These are phyloP conservation scores for Salvia hispanica DNA, from an alignment of 257 asterid species.

Conservation along the genomic window DNA sequence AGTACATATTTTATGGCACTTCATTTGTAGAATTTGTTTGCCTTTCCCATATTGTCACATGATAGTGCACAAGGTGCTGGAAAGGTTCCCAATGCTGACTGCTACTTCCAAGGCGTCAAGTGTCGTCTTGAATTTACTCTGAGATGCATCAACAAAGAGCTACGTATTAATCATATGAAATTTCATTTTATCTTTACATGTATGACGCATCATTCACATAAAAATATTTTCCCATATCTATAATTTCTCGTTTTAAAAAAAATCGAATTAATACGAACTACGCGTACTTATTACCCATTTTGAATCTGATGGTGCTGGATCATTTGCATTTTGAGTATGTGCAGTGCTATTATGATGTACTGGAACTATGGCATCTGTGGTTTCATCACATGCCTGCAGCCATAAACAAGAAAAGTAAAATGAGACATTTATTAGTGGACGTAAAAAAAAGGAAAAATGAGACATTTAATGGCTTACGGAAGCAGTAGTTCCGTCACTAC, in stretches of 20 bases:
- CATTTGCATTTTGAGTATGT: conserved; percentile 21
- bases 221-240: too few species aligned
- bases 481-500: too few species aligned
- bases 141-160: not conserved
- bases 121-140: conserved; percentile 31
- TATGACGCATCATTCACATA: too few species aligned
- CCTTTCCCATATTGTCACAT: conserved; percentile 28
- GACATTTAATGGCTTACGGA: too few species aligned
- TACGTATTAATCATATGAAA: too few species aligned
- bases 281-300: conserved; percentile 14
- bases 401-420: not conserved
- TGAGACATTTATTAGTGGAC: too few species aligned
- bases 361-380: conserved; percentile 2
- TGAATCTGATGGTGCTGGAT: conserved; percentile 16
- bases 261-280: too few species aligned
- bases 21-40: too few species aligned
- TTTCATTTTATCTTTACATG: too few species aligned
- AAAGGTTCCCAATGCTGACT: conserved; percentile 28
- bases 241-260: not conserved
- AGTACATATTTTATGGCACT: too few species aligned
- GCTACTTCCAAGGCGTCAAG: conserved; percentile 34
- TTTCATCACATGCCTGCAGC: conserved; percentile 10
- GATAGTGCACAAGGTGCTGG: conserved; percentile 31
- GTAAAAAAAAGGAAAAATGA: too few species aligned
- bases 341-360: not conserved